Conservation (phyloP, 208 protist genomes). For the Trypanosomatidae sp. region DNA sequence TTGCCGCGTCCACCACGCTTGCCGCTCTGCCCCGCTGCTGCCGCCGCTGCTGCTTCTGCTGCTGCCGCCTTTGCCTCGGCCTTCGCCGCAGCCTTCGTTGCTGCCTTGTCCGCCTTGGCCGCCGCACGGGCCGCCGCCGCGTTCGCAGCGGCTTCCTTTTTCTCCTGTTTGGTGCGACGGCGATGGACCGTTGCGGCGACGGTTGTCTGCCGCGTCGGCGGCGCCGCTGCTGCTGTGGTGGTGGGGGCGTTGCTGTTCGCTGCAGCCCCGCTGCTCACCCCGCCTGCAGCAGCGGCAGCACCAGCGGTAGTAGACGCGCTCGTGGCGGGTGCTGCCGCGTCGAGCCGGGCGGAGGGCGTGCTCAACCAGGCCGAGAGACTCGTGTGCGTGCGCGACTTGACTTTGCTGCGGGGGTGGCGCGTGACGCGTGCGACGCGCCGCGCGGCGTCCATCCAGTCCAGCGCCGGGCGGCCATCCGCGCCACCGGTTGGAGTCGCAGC, state of each 20-base stretch:
- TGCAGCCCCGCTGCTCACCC: background rate
- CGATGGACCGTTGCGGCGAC: no score
- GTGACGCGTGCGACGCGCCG: constrained; percentile 58
- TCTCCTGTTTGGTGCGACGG: no score
- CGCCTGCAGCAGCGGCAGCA: no score
- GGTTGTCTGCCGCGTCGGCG: no score
- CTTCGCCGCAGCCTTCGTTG: background rate
- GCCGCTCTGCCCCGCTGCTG: no score
- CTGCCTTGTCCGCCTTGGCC: constrained; percentile 32
- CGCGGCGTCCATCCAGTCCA: constrained; percentile 64
- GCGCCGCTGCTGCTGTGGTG: constrained; percentile 1
- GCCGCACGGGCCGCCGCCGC: no score
- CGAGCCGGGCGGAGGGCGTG: constrained; percentile 46
- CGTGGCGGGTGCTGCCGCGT: no score
- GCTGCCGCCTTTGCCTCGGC: no score
- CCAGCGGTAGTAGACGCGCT: no score
- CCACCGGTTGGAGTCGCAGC: no score
- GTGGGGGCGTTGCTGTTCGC: constrained; percentile 11
- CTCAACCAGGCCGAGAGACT: constrained; percentile 81
- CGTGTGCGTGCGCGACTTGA: constrained; percentile 43
- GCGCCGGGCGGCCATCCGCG: constrained; percentile 1
- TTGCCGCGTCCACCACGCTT: no score
- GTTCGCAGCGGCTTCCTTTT: constrained; percentile 14
- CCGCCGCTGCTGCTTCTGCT: constrained; percentile 11
- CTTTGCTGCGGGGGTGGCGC: constrained; percentile 40